Percentiles rank a stretch among this genome's conserved stretches.
Evolutionary conservation across 306 rosid genomes (phyloP).

Genomic region (Medicago lupulina): DNA sequence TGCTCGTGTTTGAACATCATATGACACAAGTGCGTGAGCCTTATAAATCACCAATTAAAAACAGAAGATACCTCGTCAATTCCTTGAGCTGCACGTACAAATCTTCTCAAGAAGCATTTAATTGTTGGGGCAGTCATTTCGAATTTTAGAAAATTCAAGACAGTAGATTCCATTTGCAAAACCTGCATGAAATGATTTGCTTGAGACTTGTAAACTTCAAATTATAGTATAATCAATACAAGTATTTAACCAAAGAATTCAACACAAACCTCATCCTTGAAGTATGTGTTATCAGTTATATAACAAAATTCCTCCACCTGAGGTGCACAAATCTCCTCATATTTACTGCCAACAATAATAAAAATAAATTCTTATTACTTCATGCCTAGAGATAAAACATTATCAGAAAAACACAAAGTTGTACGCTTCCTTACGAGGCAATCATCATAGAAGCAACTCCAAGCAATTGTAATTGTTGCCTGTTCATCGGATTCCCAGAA

Average conservation of each 20-base stretch:
- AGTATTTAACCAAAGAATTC: not conserved
- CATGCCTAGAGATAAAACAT: not conserved
- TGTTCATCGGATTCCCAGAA: conserved; percentile 83
- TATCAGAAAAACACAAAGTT: not conserved
- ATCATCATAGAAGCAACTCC: conserved; percentile 99
- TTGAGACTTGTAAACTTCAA: conserved; percentile 29
- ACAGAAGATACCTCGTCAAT: conserved; percentile 61
- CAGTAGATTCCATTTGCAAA: conserved; percentile 89
- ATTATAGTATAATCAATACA: conserved; percentile 1
- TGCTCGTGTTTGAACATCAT: not conserved
- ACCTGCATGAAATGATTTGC: conserved; percentile 60
- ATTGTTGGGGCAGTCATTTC: conserved; percentile 98
- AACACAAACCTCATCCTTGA: conserved; percentile 83
- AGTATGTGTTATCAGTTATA: conserved; percentile 92
- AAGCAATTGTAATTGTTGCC: conserved; percentile 85
- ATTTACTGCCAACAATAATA: conserved; percentile 61
- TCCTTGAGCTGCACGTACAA: conserved; percentile 92
- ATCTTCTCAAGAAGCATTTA: conserved; percentile 90
- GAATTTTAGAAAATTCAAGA: conserved; percentile 86
- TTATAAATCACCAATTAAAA: conserved; percentile 3
- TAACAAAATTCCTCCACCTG: conserved; percentile 98
- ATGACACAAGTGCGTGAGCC: not conserved
- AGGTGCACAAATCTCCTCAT: conserved; percentile 99
- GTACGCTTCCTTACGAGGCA: conserved; percentile 79
- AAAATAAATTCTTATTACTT: conserved; percentile 20